Evolutionary conservation across 768 basidiomycete genomes (phyloP), one percentile per base, ranked within the genome.

Genomic region (Sporobolomyces pararoseus): DNA sequence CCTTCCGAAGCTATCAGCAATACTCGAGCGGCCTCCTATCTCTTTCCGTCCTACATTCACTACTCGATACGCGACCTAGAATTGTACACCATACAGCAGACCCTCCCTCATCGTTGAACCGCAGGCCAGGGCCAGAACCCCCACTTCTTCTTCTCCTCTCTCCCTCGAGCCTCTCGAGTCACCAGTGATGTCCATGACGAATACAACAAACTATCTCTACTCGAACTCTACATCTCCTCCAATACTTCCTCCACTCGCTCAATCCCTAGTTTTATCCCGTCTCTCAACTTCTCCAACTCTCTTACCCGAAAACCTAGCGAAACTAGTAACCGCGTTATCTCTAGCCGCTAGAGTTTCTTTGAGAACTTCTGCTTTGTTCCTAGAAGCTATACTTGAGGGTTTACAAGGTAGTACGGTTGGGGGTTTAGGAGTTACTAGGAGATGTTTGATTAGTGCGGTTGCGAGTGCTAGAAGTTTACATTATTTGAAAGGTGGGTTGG

Each of bases 311-410:
- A 77, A 75, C n/a, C 66, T 81, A 44, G 79, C 80, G 7, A 66
- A 73, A n/a, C 68, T 81, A 29, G 73, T 81, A 52, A 77, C 79
- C 7, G 74, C 77, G 7, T 70, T 80, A 27, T 76, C 79, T 1
- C 73, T 78, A 5, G 74, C 77, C 13, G 75, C 79, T 1, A 72
- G 78, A 17, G 59, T 80, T 32, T 76, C 75, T 7, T 62, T 80
- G 3, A 63, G 78, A 12, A 68, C 76, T 1, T 63, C 75, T 0
- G 78, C 77, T 3, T 77, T 79, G 65, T 74, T 81, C 46, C 63
- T 80, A 60, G 81, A 81, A 63, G 75, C 76, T n/a, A 77, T 80
- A 31, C 73, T 81, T 42, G 80, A 80, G 64, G 59, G 71, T 9
- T 59, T 75, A 13, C 75, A 73, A 63, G 68, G 58, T 29, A 61